Conservation (phyloP, 2,329 filamentous ascomycete species). For the Penicillium sp. region DNA sequence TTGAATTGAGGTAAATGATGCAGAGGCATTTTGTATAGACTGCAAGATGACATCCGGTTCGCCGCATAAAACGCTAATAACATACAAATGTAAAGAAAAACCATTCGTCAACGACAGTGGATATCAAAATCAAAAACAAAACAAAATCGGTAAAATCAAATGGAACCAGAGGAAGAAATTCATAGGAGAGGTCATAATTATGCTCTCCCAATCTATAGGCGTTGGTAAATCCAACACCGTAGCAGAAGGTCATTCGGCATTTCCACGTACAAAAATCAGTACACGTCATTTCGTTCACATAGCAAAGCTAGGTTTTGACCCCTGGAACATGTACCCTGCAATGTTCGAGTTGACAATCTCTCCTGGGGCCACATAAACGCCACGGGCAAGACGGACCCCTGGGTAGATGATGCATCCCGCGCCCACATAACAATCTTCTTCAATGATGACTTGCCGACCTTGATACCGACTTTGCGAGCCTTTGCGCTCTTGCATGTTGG, state of each 20-base stretch:
- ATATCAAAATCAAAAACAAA: constrained; percentile 3
- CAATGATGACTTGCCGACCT: constrained; percentile 71
- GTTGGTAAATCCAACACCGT: neutral
- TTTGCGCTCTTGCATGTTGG: constrained; percentile 69
- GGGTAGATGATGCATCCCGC: constrained; percentile 59
- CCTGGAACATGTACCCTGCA: constrained; percentile 43
- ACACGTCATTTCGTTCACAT: constrained; percentile 29
- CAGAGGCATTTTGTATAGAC: constrained; percentile 8
- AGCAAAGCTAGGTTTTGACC: constrained; percentile 40
- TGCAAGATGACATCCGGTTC: constrained; percentile 13
- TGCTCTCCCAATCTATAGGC: neutral
- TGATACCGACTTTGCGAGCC: constrained; percentile 70
- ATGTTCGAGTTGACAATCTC: constrained; percentile 46
- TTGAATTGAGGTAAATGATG: neutral
- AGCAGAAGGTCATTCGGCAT: neutral
- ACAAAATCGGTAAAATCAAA: neutral
- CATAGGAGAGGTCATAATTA: neutral
- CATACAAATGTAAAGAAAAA: neutral
- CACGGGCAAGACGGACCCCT: constrained; percentile 43
- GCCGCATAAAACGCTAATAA: neutral
- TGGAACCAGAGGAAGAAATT: neutral
- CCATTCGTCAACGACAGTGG: constrained; percentile 3
- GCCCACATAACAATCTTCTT: constrained; percentile 67
- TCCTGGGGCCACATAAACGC: constrained; percentile 46
- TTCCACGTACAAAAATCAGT: neutral